Evolutionary conservation across 2,329 filamentous ascomycete species (phyloP).

Genomic region (Penicillium glabrum): DNA sequence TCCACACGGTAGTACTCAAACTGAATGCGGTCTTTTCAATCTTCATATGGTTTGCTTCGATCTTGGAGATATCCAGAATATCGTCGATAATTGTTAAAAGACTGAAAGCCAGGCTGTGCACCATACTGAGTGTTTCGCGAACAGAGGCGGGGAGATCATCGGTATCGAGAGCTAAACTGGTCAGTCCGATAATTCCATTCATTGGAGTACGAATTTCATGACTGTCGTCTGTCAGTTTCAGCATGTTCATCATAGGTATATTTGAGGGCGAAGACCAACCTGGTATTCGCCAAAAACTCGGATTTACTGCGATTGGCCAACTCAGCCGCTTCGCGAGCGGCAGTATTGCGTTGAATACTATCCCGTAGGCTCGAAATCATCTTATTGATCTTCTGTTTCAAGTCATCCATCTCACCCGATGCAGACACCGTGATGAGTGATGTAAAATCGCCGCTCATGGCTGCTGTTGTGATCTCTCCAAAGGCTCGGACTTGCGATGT

Average conservation of each 20-base stretch:
- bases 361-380: constrained; percentile 94
- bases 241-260: neutral
- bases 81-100: constrained; percentile 90
- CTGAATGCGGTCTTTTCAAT: constrained; percentile 96
- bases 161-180: constrained; percentile 86
- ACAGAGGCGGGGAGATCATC: constrained; percentile 89
- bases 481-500: constrained; percentile 94
- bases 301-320: constrained; percentile 95
- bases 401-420: constrained; percentile 94
- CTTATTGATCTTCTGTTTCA: constrained; percentile 97
- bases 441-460: constrained; percentile 91
- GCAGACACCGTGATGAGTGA: constrained; percentile 93
- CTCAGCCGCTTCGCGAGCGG: constrained; percentile 88
- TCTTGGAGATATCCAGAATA: constrained; percentile 65
- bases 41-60: constrained; percentile 93
- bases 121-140: constrained; percentile 93
- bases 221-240: constrained; percentile 31
- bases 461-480: constrained; percentile 91
- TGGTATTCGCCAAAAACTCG: constrained; percentile 96
- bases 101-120: constrained; percentile 91
- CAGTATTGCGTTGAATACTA: constrained; percentile 91
- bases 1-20: constrained; percentile 86
- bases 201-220: constrained; percentile 95
- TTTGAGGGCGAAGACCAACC: constrained; percentile 6
- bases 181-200: constrained; percentile 97